These are phyloP conservation scores for Neurospora sp. DNA, from an alignment of 495 filamentous ascomycete genomes.

Conservation along the genomic window DNA sequence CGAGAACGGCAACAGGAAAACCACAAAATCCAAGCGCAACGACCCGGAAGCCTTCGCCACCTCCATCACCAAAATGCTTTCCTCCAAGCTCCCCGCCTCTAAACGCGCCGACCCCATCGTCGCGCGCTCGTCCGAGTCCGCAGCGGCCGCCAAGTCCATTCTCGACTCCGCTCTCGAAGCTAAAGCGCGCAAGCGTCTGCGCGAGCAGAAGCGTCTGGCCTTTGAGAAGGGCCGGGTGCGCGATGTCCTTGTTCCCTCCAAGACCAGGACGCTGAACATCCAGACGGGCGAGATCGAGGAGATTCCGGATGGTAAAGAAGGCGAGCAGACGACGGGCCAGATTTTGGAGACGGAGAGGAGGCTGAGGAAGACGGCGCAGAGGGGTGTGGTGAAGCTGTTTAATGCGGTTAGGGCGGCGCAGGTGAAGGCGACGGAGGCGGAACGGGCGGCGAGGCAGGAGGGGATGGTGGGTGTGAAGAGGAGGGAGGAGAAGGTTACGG, in stretches of 20 bases:
- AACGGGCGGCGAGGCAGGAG: constrained; percentile 52
- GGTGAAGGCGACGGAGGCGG: constrained; percentile 68
- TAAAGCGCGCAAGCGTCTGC: constrained; percentile 65
- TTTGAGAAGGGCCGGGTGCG: constrained; percentile 79
- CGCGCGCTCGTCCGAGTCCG: constrained; percentile 61
- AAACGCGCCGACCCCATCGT: constrained; percentile 82
- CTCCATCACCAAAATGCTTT: constrained; percentile 83
- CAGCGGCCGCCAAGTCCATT: constrained; percentile 51
- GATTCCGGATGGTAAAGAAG: constrained; percentile 17
- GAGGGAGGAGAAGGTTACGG: constrained; percentile 73
- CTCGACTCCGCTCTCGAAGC: constrained; percentile 68
- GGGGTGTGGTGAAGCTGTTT: constrained; percentile 89
- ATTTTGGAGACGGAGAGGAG: constrained; percentile 70
- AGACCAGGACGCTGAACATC: constrained; percentile 27
- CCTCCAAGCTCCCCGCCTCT: constrained; percentile 69
- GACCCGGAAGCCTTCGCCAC: constrained; percentile 84
- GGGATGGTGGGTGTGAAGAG: constrained; percentile 63
- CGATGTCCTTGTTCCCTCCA: constrained; percentile 56
- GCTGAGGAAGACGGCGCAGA: constrained; percentile 75
- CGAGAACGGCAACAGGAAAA: constrained; percentile 17
- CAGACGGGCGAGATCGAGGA: constrained; percentile 33
- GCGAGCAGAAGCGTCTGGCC: constrained; percentile 70
- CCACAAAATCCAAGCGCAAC: constrained; percentile 60
- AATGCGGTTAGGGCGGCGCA: constrained; percentile 91
- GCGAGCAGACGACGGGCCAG: constrained; percentile 36